Percentiles rank a stretch among this genome's conserved stretches.
Conservation (phyloP, 2,329 filamentous ascomycete species). For the Botrytis squamosa region DNA sequence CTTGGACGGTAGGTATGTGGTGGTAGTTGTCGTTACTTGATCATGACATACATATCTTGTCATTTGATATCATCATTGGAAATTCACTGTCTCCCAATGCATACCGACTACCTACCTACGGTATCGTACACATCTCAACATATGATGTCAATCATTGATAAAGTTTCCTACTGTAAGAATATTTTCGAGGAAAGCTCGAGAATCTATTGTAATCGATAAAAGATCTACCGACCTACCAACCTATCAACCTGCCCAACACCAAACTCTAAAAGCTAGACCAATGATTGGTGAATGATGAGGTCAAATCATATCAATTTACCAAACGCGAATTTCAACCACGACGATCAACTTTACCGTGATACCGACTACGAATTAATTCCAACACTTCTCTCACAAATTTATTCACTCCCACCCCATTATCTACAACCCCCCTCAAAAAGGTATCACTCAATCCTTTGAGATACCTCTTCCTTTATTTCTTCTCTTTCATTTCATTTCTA, state of each 20-base stretch:
- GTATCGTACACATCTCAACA: neutral
- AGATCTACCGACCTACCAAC: neutral
- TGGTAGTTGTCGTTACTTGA: neutral
- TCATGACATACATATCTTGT: neutral
- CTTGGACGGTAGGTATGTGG: neutral
- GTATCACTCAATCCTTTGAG: neutral
- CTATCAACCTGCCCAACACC: neutral
- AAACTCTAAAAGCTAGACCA: neutral
- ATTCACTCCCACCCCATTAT: neutral
- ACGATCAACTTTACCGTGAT: neutral
- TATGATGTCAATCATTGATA: neutral
- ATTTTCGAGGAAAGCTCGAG: neutral
- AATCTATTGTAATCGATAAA: neutral
- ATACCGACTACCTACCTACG: neutral
- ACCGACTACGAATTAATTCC: neutral
- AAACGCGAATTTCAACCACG: neutral
- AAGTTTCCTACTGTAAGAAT: neutral
- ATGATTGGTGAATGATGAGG: neutral
- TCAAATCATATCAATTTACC: neutral
- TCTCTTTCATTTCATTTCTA: neutral
- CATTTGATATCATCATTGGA: neutral
- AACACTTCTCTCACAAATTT: neutral
- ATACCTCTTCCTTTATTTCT: neutral
- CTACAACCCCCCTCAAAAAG: neutral
- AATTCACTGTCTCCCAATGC: neutral